Conservation (phyloP, 2,329 filamentous ascomycete species). For the Nigrospora osmanthi region DNA sequence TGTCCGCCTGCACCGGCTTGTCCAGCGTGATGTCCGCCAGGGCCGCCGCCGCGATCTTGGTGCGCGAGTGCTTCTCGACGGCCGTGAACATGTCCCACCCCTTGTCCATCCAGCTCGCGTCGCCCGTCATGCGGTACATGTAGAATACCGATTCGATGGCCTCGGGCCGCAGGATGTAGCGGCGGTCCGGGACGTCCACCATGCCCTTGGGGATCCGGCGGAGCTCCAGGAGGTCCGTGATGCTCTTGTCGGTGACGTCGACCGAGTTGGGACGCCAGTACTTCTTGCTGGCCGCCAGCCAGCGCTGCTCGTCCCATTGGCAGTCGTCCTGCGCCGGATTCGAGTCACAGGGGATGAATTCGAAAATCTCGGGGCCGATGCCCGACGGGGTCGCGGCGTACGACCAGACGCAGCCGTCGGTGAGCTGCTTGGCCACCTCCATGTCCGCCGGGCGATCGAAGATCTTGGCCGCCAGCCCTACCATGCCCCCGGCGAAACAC, state of each 20-base stretch:
- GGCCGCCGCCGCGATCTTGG: constrained; percentile 55
- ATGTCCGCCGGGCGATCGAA: constrained; percentile 32
- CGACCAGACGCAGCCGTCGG: constrained; percentile 43
- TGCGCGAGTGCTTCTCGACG: constrained; percentile 52
- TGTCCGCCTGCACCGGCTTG: constrained; percentile 17
- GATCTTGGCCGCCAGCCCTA: constrained; percentile 39
- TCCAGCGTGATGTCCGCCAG: constrained; percentile 54
- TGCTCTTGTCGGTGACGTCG: not conserved
- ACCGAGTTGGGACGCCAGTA: constrained; percentile 4
- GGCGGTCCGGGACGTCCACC: constrained; percentile 42
- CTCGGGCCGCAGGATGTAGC: constrained; percentile 65
- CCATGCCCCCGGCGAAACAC: constrained; percentile 44
- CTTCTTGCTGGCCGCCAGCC: constrained; percentile 13
- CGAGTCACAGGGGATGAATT: constrained; percentile 21
- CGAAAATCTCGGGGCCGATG: constrained; percentile 44
- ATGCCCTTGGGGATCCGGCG: constrained; percentile 43
- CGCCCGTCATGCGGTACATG: constrained; percentile 67
- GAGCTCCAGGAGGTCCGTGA: constrained; percentile 9
- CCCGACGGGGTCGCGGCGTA: constrained; percentile 39
- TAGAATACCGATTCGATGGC: constrained; percentile 77
- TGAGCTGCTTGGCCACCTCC: constrained; percentile 33
- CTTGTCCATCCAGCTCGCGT: constrained; percentile 55
- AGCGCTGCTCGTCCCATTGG: constrained; percentile 17
- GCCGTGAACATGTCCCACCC: constrained; percentile 69
- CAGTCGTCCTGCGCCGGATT: constrained; percentile 7